Conservation (phyloP, 1,284 basidiomycete genomes). For the Melampsora larici-populina region DNA sequence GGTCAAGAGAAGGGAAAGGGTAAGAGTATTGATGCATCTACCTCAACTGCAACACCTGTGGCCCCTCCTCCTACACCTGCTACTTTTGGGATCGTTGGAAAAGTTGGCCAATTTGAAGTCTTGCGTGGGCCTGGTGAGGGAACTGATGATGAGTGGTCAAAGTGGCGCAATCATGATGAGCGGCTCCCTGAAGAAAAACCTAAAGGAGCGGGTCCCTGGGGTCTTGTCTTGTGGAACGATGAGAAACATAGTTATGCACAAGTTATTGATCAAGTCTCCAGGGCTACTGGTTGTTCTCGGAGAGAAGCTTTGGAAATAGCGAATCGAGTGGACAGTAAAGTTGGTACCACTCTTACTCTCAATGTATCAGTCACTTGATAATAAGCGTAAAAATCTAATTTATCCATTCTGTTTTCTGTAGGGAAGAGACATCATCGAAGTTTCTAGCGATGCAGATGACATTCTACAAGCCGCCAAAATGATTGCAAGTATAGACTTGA, state of each 20-base stretch:
- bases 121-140: constrained; percentile 9
- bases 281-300: constrained; percentile 63
- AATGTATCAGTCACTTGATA: not conserved
- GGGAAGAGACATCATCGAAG: constrained; percentile 81
- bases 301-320: constrained; percentile 67
- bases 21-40: constrained; percentile 28
- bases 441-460: constrained; percentile 65
- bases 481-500: constrained; percentile 83
- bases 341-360: constrained; percentile 46
- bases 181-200: constrained; percentile 28
- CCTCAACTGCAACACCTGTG: not conserved
- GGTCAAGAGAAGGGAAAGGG: constrained; percentile 37
- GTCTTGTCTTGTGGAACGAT: constrained; percentile 90
- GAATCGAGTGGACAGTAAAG: constrained; percentile 68
- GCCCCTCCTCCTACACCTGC: not conserved
- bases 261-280: constrained; percentile 73
- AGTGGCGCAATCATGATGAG: constrained; percentile 22
- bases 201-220: constrained; percentile 65
- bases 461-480: constrained; percentile 75
- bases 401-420: constrained; percentile 47
- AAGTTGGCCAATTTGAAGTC: constrained; percentile 1
- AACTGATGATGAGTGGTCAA: constrained; percentile 25
- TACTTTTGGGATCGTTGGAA: constrained; percentile 16
- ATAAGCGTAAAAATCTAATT: not conserved
- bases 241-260: constrained; percentile 94